These are phyloP conservation scores for Chloropicon primus DNA, from an alignment of 139 green algal genomes.

Conservation along the genomic window DNA sequence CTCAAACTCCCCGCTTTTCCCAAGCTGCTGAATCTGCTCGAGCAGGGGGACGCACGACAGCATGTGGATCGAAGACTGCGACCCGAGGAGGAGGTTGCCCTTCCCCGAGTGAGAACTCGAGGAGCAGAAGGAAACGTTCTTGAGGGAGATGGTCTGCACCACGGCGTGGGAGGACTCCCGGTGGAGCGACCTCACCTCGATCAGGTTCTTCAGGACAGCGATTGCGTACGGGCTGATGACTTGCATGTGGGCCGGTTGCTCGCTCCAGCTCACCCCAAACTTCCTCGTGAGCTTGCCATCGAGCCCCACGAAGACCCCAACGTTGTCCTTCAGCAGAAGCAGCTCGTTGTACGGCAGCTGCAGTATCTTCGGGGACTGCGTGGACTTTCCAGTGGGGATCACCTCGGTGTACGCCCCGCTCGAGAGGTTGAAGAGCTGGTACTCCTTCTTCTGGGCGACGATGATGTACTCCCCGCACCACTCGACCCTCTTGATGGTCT, in stretches of 20 bases:
- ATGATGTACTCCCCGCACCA: conserved; percentile 28
- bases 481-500: conserved; percentile 12
- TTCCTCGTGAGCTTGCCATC: conserved; percentile 25
- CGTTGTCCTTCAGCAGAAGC: conserved; percentile 29
- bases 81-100: conserved; percentile 29
- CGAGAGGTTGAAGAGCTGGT: conserved; percentile 4
- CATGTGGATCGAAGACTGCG: conserved; percentile 13
- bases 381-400: conserved; percentile 18
- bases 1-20: conserved; percentile 33
- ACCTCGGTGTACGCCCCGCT: not conserved
- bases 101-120: not conserved
- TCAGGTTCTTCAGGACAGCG: conserved; percentile 24
- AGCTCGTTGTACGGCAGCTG: conserved; percentile 18
- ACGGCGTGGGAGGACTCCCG: conserved; percentile 15
- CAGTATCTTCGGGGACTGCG: conserved; percentile 6
- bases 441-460: conserved; percentile 24
- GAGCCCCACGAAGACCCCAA: conserved; percentile 30
- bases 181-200: conserved; percentile 31
- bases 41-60: conserved; percentile 31
- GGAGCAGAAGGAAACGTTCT: not conserved
- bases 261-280: conserved; percentile 27
- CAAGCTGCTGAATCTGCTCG: conserved; percentile 42
- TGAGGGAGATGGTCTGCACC: conserved; percentile 25
- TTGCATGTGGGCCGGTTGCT: conserved; percentile 23
- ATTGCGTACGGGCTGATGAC: conserved; percentile 33